Base-by-base conservation (phyloP, 2,329 filamentous ascomycete genomes). In the Fusarium tricinctum region DNA sequence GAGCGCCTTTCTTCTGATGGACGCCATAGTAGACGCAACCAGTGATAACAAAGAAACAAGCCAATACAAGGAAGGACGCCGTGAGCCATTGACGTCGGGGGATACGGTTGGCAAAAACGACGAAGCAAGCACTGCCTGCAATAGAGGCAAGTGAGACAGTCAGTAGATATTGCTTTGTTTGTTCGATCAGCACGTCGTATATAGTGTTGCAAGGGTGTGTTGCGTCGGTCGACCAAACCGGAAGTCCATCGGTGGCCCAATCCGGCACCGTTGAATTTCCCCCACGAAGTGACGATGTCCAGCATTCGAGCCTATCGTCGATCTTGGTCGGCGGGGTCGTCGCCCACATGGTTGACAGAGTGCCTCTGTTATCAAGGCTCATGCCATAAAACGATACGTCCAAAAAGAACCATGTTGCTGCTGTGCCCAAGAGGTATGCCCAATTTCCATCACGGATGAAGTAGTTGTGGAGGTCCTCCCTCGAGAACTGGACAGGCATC, bases 361-460 rank as follows among this genome's bases (percentile, higher is more conserved):
- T 80, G 19, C 73, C 76, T 26, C 78, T 75, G 46, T 80, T 81
- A 59, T 83, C 83, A 17, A 86, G 77, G 3, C 82, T 82, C 54
- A 86, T 81, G 9, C 85, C 85, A 63, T 87, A 87, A 58, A 86
- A 87, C 2, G 82, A 83, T 54, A 87, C 79, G 48, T 87, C 85
- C n/a, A 87, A 76, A 2, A 87, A 77, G 17, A 86, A 79, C 85
- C 85, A 87, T 45, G 81, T 78, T 33, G 82, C 73, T 0, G 83
- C 81, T 4, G 85, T 85, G 30, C 76, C 77, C 13, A 79, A 62
- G 10, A 82, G 69, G 53, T 80, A 78, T 30, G 72, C 67, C 78
- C 75, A 77, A 72, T 78, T 76, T 20, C 77, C 70, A 59, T 78
- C 78, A 30, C 74, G 74, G 78, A 86, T 80, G 55, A 86, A 85